phyloP scores from a whole-genome alignment of 768 basidiomycete species.

The Lactarius pseudohatsudake region DNA sequence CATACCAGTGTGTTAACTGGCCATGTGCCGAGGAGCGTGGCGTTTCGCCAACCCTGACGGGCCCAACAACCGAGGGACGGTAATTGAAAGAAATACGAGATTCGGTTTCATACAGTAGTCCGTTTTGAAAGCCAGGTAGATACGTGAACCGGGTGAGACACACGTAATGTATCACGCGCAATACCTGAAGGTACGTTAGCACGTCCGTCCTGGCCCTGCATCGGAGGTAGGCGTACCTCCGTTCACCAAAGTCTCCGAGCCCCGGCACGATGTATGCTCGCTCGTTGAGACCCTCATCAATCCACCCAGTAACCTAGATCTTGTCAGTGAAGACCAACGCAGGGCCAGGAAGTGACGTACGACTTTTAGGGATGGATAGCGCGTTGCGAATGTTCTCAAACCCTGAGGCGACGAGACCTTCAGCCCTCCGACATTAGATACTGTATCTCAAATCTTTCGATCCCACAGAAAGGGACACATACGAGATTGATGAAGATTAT shows the following conservation, averaged over 20 bases:
- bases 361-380: constrained; percentile 74
- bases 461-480: constrained; percentile 32
- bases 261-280: constrained; percentile 91
- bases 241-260: constrained; percentile 96
- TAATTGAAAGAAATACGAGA: neutral
- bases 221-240: constrained; percentile 50
- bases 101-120: constrained; percentile 6
- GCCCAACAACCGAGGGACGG: neutral
- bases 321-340: neutral
- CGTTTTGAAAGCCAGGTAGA: constrained; percentile 6
- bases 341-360: constrained; percentile 45
- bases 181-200: constrained; percentile 23
- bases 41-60: neutral
- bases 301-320: constrained; percentile 87
- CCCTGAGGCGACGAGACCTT: constrained; percentile 92
- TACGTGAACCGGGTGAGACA: neutral
- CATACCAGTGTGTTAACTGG: neutral
- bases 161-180: constrained; percentile 21
- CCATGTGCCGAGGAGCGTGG: neutral
- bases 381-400: constrained; percentile 72
- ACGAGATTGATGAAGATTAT: constrained; percentile 95
- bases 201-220: neutral
- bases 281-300: constrained; percentile 89
- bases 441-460: neutral
- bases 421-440: neutral